Percentiles rank a stretch among this genome's conserved stretches.
Conservation (phyloP, 2,329 filamentous ascomycete genomes). For the Blumeriella jaapii region DNA sequence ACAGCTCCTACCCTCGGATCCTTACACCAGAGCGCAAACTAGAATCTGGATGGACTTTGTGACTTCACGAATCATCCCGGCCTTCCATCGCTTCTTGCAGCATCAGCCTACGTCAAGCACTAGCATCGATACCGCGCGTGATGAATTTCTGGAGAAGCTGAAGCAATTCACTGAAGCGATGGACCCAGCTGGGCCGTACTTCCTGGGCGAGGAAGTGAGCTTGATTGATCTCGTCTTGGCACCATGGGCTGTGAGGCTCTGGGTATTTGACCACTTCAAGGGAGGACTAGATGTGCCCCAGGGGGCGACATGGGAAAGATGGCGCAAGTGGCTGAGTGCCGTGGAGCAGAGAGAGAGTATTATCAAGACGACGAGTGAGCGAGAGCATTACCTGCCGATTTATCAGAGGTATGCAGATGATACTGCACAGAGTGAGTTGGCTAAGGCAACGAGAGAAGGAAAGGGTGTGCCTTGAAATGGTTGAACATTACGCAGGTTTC, state of each 20-base stretch:
- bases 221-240: conserved; percentile 61
- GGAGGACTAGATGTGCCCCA: conserved; percentile 38
- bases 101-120: conserved; percentile 39
- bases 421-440: conserved; percentile 48
- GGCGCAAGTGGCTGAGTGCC: conserved; percentile 51
- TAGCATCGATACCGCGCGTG: conserved; percentile 40
- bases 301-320: conserved; percentile 49
- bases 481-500: not conserved
- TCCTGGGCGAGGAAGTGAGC: conserved; percentile 50
- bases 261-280: conserved; percentile 68
- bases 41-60: conserved; percentile 68
- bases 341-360: conserved; percentile 50
- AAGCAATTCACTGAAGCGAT: conserved; percentile 52
- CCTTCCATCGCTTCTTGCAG: conserved; percentile 53
- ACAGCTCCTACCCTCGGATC: conserved; percentile 45
- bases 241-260: conserved; percentile 62
- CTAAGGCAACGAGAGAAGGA: conserved; percentile 50
- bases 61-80: conserved; percentile 52
- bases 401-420: conserved; percentile 59
- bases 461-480: conserved; percentile 44
- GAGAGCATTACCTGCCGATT: conserved; percentile 53
- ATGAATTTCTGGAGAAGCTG: conserved; percentile 46
- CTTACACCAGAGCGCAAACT: conserved; percentile 53
- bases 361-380: conserved; percentile 54
- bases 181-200: conserved; percentile 51